These are phyloP conservation scores for Scheffersomyces stipitis DNA, from an alignment of 805 yeast species.

Conservation along the genomic window DNA sequence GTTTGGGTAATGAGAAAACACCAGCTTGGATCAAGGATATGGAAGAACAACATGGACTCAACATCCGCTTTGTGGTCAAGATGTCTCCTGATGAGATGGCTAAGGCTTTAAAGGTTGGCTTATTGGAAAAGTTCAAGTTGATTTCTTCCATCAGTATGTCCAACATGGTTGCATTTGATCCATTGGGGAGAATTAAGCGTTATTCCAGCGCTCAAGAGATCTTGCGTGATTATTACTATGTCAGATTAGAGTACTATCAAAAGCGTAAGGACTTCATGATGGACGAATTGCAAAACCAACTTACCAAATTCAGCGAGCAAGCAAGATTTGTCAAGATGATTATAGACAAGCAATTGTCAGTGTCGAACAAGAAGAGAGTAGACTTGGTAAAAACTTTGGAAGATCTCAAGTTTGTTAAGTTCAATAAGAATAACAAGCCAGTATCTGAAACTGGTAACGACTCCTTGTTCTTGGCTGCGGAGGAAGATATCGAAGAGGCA, in stretches of 20 bases:
- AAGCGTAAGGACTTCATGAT: slow-evolving; percentile 82
- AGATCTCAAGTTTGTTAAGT: slow-evolving; percentile 68
- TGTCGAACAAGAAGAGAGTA: slow-evolving; percentile 73
- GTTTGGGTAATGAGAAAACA: slow-evolving; percentile 73
- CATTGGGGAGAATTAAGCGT: slow-evolving; percentile 80
- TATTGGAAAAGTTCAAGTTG: slow-evolving; percentile 81
- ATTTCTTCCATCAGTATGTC: slow-evolving; percentile 64
- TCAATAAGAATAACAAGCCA: slow-evolving; percentile 68
- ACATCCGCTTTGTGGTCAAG: slow-evolving; percentile 75
- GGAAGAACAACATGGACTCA: slow-evolving; percentile 89
- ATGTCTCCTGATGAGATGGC: slow-evolving; percentile 80
- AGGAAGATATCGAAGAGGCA: slow-evolving; percentile 37
- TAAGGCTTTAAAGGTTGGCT: slow-evolving; percentile 70
- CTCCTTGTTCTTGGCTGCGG: slow-evolving; percentile 23
- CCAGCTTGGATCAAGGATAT: slow-evolving; percentile 90
- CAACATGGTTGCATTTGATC: slow-evolving; percentile 96
- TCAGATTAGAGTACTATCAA: slow-evolving; percentile 87
- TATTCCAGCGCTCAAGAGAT: slow-evolving; percentile 78
- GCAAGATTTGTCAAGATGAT: slow-evolving; percentile 91
- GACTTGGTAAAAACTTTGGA: slow-evolving; percentile 64
- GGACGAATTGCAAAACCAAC: slow-evolving; percentile 65
- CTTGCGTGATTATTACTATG: slow-evolving; percentile 77
- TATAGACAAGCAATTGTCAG: slow-evolving; percentile 66
- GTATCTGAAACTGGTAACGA: slow-evolving; percentile 41
- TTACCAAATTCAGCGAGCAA: slow-evolving; percentile 74